These are phyloP conservation scores for Annulohypoxylon maeteangense DNA, from an alignment of 495 filamentous ascomycete species.

Conservation along the genomic window DNA sequence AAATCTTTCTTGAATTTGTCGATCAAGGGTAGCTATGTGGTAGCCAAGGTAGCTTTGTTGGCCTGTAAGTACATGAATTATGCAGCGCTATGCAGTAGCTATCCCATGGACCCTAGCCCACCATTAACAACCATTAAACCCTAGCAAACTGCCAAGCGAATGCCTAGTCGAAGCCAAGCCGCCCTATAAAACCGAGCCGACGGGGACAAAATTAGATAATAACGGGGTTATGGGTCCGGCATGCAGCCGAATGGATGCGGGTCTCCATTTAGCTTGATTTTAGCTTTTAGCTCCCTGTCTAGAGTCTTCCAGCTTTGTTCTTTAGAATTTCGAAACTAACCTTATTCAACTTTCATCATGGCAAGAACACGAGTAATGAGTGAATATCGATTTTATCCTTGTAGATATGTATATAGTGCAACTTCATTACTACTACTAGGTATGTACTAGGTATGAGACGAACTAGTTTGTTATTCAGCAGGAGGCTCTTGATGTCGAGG, in stretches of 20 bases:
- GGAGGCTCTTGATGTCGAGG: neutral
- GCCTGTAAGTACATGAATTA: slow-evolving; percentile 9
- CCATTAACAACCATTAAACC: neutral
- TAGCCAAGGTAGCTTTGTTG: neutral
- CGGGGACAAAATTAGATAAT: slow-evolving; percentile 28
- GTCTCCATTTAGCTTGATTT: slow-evolving; percentile 24
- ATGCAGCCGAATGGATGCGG: slow-evolving; percentile 34
- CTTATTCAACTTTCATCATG: slow-evolving; percentile 11
- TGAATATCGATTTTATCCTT: slow-evolving; percentile 3
- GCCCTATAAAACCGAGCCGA: slow-evolving; percentile 37
- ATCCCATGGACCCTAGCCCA: neutral
- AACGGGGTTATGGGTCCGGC: slow-evolving; percentile 36
- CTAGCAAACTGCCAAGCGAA: slow-evolving; percentile 30
- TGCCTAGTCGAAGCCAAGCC: slow-evolving; percentile 16
- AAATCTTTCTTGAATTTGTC: slow-evolving; percentile 31
- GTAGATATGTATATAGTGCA: neutral
- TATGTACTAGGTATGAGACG: too few species aligned
- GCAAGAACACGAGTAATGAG: slow-evolving; percentile 11
- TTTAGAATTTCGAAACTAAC: slow-evolving; percentile 36
- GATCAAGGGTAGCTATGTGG: slow-evolving; percentile 33
- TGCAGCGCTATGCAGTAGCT: slow-evolving; percentile 16
- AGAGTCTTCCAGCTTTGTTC: slow-evolving; percentile 20
- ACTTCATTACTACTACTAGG: slow-evolving; percentile 15
- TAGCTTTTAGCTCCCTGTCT: slow-evolving; percentile 18
- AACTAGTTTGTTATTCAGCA: neutral